Evolutionary conservation across 495 filamentous ascomycete genomes (phyloP), one percentile per base, ranked within the genome.

Genomic region (Hypoxylon subgilvum): DNA sequence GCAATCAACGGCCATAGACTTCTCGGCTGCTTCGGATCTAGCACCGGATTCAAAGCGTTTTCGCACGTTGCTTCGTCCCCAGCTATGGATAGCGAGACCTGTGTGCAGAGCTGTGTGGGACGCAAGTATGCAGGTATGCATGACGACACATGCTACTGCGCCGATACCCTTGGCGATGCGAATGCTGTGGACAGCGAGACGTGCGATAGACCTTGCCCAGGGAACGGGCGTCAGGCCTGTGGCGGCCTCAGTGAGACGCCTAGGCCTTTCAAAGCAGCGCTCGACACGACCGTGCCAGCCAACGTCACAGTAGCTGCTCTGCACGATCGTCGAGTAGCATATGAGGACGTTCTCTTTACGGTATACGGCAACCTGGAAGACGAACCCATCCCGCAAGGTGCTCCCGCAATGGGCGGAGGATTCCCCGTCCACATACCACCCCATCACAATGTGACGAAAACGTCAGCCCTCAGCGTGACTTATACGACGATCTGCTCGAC

Each of bases 141-240:
- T 4, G 34, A 49, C 19, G 31, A 61, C 4, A 57, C 43, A 0
- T 68, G 68, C 48, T 66, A 65, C 36, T 80, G 78, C 28, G 77
- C 79, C 14, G 79, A 87, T 6, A 80, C 81, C 42, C 76, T 82
- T 2, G 76, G 69, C 1, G 76, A 74, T 61, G 86, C 84, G 0
- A 77, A 77, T 64, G 85, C 88, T 14, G 54, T 68, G 0, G 53
- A 46, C 1, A 54, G 48, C 9, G 54, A 22, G 0, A 27, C 32
- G 17, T 70, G 67, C 27, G 23, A 48, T 27, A 40, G 21, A 1
- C 55, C 55, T 0, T 69, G 66, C 19, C 42, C 58, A 6, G 66
- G 63, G 12, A 58, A 66, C 18, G 27, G 27, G 0, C 0, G 17
- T 10, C 28, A 61, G 38, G 1, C 52, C 25, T 69, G 67, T 34